Base-by-base conservation (phyloP, 106 monocot genomes). In the Dioscorea dumetorum region DNA sequence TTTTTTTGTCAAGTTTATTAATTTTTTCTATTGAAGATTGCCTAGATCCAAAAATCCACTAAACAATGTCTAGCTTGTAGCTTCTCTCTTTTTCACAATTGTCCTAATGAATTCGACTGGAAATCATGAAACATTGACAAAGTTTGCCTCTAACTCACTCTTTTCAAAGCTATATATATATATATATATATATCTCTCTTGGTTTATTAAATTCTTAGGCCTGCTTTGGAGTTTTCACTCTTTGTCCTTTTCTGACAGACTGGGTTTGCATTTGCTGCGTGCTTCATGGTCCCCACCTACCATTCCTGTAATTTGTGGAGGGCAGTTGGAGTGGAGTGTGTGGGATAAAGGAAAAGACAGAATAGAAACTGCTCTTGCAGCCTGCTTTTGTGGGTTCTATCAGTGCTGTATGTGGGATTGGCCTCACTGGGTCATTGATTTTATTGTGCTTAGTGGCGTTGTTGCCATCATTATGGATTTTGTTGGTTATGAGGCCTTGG, bases 361-460 rank as follows among this genome's bases (percentile, higher is more conserved):
- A 64, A 64, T 64, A 48, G 64, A 64, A 64, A 48, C 64, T 64
- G 64, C 64, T 48, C 18, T 64, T 48, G 1, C 16, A 10, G 51
- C 17, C 17, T 51, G 12, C 22, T 33, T 66, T 66, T 31, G 64
- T 64, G 13, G 64, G 41, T 65, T 65, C 33, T 14, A 33, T 41
- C 48, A 41, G 66, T 50, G 50, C 49, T 66, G 22, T 14, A 66
- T 66, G 49, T 22, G 49, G 66, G 66, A 66, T 66, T 66, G 15
- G 18, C 8, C 6, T 64, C 19, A 15, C 11, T 41, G 41, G 41
- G 5, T 19, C 54, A 54, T 54, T 54, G 19, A 19, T 54, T 54
- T 54, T 8, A n/a, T 54, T 54, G 54, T 8, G 19, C 15, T 15
- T 54, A 19, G 54, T 54, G 12, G 54, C 15, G 41, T 41, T 41